phyloP scores from a whole-genome alignment of 352 stramenopile species.

The Chrysophaeum taylorii region DNA sequence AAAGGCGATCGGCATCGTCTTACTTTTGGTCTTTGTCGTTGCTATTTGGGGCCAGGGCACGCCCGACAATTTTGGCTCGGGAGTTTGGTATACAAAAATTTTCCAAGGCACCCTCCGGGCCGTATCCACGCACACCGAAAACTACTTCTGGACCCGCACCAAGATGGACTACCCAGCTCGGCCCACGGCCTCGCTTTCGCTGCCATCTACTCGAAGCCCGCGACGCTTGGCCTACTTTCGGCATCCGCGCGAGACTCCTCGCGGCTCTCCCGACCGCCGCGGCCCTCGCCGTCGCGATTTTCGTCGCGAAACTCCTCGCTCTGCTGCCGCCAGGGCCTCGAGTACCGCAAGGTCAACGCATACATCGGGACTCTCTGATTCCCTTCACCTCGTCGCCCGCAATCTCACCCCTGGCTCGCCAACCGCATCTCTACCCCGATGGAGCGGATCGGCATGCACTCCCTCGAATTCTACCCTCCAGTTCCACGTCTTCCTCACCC shows the following conservation, averaged over 20 bases:
- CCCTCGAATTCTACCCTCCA: slow-evolving; percentile 14
- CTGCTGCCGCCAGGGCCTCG: neutral
- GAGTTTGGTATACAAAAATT: neutral
- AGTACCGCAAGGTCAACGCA: neutral
- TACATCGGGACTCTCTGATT: slow-evolving; percentile 8
- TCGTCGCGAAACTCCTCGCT: neutral
- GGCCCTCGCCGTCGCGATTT: neutral
- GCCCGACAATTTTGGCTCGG: neutral
- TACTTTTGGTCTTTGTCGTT: neutral
- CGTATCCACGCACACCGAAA: neutral
- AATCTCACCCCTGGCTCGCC: neutral
- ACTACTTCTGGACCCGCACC: slow-evolving; percentile 13
- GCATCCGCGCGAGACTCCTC: no score
- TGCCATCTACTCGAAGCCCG: neutral
- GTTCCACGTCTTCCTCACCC: slow-evolving; percentile 8
- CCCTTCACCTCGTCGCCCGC: slow-evolving; percentile 1
- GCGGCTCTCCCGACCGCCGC: no score
- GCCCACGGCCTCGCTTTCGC: neutral
- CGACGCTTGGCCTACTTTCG: slow-evolving; percentile 2
- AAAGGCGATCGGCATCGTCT: neutral
- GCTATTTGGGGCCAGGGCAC: neutral
- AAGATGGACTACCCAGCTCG: neutral
- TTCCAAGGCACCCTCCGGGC: neutral
- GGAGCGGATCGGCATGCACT: slow-evolving; percentile 9
- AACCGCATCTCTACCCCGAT: neutral